Percentiles rank a stretch among this genome's conserved stretches.
phyloP scores from a whole-genome alignment of 1,284 basidiomycete genomes.

The Vanrija humicola region DNA sequence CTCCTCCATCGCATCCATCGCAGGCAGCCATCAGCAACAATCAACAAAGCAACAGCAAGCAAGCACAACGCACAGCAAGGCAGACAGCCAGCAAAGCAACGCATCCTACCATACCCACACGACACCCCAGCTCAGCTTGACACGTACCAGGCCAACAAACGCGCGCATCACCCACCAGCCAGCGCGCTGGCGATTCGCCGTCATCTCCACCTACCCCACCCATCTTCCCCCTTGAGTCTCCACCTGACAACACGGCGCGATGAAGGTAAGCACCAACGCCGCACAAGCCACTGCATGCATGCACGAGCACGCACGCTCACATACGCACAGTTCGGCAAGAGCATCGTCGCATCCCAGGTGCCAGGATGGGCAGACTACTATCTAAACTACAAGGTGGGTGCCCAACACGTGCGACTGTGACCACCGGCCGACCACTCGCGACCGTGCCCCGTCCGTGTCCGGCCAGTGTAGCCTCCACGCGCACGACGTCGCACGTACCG shows the following conservation, averaged over 20 bases:
- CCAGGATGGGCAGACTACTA: slow-evolving; percentile 97
- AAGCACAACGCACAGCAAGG: too few relatives aligned
- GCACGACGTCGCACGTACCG: background rate
- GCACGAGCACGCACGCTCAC: background rate
- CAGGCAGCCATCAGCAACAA: too few relatives aligned
- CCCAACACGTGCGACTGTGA: background rate
- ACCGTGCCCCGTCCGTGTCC: background rate
- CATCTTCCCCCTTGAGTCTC: background rate
- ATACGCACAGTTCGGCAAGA: slow-evolving; percentile 83
- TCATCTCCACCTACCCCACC: background rate
- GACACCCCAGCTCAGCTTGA: too few relatives aligned
- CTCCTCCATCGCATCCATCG: too few relatives aligned
- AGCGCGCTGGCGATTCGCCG: too few relatives aligned
- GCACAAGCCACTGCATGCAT: background rate
- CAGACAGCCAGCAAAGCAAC: too few relatives aligned
- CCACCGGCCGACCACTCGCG: background rate
- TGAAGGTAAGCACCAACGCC: background rate
- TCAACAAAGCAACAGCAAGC: too few relatives aligned
- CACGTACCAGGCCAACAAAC: too few relatives aligned
- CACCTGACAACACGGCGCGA: background rate
- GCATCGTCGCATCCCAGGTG: slow-evolving; percentile 92
- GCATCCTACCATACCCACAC: too few relatives aligned
- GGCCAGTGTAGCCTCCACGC: too few relatives aligned
- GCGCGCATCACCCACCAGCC: too few relatives aligned
- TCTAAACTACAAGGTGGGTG: slow-evolving; percentile 82